Evolutionary conservation across 2,329 filamentous ascomycete genomes (phyloP).

Genomic region (Ceratocystis cubensis): DNA sequence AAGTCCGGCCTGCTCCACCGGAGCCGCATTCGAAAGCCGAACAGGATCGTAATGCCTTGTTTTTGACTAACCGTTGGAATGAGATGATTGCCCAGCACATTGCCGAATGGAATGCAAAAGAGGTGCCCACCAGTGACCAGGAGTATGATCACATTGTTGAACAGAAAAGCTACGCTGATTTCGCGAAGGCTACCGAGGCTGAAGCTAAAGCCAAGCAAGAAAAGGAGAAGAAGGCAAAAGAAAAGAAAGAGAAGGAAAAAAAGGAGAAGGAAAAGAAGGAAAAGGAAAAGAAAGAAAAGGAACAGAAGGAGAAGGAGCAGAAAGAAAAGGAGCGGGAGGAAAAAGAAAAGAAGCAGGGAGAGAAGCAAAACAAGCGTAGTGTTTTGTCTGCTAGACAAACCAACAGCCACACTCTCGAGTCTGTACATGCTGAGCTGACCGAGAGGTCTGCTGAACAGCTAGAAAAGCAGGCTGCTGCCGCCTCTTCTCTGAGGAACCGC

Average conservation of each 20-base stretch:
- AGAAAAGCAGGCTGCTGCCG: slow-evolving; percentile 19
- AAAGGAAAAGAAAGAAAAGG: neutral
- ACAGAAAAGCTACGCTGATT: neutral
- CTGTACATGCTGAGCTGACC: slow-evolving; percentile 12
- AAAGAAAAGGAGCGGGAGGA: neutral
- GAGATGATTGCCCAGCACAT: slow-evolving; percentile 31
- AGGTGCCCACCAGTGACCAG: slow-evolving; percentile 23
- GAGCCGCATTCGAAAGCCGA: slow-evolving; percentile 37
- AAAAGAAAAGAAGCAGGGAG: neutral
- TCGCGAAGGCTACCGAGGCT: neutral
- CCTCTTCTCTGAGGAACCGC: slow-evolving; percentile 21
- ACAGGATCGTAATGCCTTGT: slow-evolving; percentile 42
- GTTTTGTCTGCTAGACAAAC: neutral
- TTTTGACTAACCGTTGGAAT: slow-evolving; percentile 42
- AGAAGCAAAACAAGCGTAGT: neutral
- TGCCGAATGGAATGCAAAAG: slow-evolving; percentile 33
- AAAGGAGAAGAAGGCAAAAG: neutral
- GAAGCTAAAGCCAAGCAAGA: neutral
- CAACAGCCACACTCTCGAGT: neutral
- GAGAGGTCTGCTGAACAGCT: slow-evolving; percentile 11
- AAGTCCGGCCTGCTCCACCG: slow-evolving; percentile 32
- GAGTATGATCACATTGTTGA: slow-evolving; percentile 17
- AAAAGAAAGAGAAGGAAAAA: neutral
- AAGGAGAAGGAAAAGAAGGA: neutral
- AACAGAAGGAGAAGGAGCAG: neutral